Evolutionary conservation across 2,329 filamentous ascomycete species (phyloP).

Genomic region (Blastomyces emzantsi): DNA sequence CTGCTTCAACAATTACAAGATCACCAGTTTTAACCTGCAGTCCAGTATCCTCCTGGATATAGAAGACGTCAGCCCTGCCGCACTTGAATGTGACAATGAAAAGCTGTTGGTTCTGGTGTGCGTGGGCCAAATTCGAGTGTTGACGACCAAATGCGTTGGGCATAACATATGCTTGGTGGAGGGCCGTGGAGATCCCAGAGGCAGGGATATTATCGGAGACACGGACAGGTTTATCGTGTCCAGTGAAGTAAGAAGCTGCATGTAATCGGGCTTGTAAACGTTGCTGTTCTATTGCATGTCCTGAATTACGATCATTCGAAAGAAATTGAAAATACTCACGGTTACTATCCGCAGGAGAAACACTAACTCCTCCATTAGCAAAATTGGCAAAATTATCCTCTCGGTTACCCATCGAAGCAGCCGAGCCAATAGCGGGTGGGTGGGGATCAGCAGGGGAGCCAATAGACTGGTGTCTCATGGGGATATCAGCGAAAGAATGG

Average conservation of each 20-base stretch:
- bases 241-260: constrained; percentile 38
- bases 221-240: constrained; percentile 31
- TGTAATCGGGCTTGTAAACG: constrained; percentile 32
- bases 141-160: constrained; percentile 32
- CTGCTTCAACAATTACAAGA: constrained; percentile 93
- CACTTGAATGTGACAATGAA: constrained; percentile 97
- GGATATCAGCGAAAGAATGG: constrained; percentile 45
- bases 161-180: constrained; percentile 34
- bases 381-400: constrained; percentile 32
- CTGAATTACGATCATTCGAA: constrained; percentile 25
- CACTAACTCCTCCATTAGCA: constrained; percentile 29
- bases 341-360: constrained; percentile 33
- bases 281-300: constrained; percentile 29
- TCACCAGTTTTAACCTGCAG: constrained; percentile 85
- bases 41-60: constrained; percentile 91
- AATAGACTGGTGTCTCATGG: constrained; percentile 39
- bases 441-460: constrained; percentile 31
- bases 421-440: constrained; percentile 15
- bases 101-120: constrained; percentile 43
- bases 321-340: constrained; percentile 36
- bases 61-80: constrained; percentile 89
- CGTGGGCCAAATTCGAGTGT: constrained; percentile 28
- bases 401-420: constrained; percentile 25
- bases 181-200: constrained; percentile 28
- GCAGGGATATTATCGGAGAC: constrained; percentile 24